phyloP scores from a whole-genome alignment of 345 rosid species.

The Brassica juncea region DNA sequence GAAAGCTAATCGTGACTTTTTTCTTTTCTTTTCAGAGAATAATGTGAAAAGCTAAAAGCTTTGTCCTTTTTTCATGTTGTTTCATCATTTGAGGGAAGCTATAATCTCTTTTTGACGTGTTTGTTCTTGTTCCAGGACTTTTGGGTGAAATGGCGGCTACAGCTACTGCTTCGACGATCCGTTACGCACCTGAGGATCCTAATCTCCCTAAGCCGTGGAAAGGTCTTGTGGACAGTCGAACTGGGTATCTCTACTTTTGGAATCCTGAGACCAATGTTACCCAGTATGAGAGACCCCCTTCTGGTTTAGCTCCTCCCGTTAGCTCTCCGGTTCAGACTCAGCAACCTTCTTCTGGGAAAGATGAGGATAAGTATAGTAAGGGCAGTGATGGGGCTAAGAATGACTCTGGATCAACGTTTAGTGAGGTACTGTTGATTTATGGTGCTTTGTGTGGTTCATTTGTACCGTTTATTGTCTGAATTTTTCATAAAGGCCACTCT shows the following conservation, averaged over 20 bases:
- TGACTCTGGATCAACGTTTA: conserved; percentile 51
- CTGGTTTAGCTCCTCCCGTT: conserved; percentile 28
- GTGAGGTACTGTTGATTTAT: conserved; percentile 48
- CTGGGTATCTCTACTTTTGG: conserved; percentile 96
- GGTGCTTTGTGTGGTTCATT: not conserved
- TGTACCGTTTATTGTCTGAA: not conserved
- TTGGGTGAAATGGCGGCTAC: conserved; percentile 63
- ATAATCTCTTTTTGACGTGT: not conserved
- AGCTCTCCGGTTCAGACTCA: conserved; percentile 69
- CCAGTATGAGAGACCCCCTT: conserved; percentile 83
- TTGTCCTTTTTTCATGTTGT: not conserved
- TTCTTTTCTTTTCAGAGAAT: no score
- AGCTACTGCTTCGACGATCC: conserved; percentile 59
- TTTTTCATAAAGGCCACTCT: not conserved
- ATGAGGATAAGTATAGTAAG: conserved; percentile 54
- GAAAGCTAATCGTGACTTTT: not conserved
- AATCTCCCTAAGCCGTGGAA: conserved; percentile 97
- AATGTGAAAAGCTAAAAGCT: not conserved
- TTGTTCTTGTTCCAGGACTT: not conserved
- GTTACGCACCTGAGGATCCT: conserved; percentile 93
- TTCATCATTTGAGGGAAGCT: not conserved
- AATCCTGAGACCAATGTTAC: conserved; percentile 95
- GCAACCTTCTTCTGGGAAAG: conserved; percentile 54
- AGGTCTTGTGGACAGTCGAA: conserved; percentile 89
- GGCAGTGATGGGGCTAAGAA: conserved; percentile 45